These are phyloP conservation scores for Botrytis medusae DNA, from an alignment of 2,329 filamentous ascomycete species.

Conservation along the genomic window DNA sequence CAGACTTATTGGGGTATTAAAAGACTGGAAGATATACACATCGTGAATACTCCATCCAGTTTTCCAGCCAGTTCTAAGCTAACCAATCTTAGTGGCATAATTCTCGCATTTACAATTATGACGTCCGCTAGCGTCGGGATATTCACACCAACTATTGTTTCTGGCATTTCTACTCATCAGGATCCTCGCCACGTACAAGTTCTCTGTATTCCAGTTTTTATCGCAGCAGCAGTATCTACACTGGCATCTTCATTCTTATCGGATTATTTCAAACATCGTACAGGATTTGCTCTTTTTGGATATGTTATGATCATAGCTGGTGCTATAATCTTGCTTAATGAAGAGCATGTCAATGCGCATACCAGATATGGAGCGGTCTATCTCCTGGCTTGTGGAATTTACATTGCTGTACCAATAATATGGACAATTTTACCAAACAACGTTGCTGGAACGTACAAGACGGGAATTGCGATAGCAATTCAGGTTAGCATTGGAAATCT, in stretches of 20 bases:
- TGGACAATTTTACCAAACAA: neutral
- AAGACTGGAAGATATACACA: conserved; percentile 1
- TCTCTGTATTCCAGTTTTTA: neutral
- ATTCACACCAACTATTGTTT: neutral
- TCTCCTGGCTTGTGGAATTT: neutral
- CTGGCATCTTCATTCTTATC: neutral
- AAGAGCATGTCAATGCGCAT: neutral
- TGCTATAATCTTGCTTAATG: neutral
- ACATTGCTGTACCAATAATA: neutral
- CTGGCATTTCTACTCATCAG: neutral
- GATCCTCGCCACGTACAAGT: neutral
- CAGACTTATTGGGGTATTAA: neutral
- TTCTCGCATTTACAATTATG: neutral
- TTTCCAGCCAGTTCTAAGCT: neutral
- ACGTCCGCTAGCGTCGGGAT: neutral
- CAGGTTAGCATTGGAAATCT: conserved; percentile 1
- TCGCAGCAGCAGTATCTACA: neutral
- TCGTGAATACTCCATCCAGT: neutral
- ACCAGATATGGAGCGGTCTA: neutral
- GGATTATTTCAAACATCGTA: neutral
- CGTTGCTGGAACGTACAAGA: neutral
- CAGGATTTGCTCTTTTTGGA: neutral
- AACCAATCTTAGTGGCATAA: neutral
- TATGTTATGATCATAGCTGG: neutral
- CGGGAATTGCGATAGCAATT: neutral